Evolutionary conservation across 2,329 filamentous ascomycete genomes (phyloP).

Genomic region (Hypoxylon sp.): DNA sequence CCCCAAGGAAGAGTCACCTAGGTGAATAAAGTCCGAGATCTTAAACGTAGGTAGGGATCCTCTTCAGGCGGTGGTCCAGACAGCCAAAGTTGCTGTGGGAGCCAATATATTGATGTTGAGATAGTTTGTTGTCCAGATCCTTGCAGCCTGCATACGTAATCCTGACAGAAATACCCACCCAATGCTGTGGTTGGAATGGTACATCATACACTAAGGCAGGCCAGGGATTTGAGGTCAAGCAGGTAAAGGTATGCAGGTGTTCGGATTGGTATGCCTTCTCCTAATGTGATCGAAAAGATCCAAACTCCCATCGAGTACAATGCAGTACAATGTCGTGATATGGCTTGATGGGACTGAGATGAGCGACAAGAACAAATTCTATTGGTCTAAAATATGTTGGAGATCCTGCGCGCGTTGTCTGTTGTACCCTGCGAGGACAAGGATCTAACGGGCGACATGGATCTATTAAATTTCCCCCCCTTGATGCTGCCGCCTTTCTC

Average conservation of each 20-base stretch:
- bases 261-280: not conserved
- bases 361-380: not conserved
- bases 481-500: constrained; percentile 35
- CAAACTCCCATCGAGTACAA: constrained; percentile 14
- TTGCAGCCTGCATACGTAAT: constrained; percentile 17
- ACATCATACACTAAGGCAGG: not conserved
- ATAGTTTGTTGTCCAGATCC: constrained; percentile 12
- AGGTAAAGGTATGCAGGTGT: not conserved
- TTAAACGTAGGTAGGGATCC: not conserved
- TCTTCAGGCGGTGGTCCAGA: constrained; percentile 4
- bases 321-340: constrained; percentile 17
- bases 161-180: constrained; percentile 13
- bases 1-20: not conserved
- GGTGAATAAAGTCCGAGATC: not conserved
- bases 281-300: constrained; percentile 8
- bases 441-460: constrained; percentile 17
- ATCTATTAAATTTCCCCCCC: constrained; percentile 1
- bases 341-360: constrained; percentile 5
- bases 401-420: constrained; percentile 22
- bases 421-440: constrained; percentile 16
- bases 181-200: constrained; percentile 1
- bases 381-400: constrained; percentile 31
- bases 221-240: not conserved
- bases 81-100: constrained; percentile 21
- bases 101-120: constrained; percentile 37